Evolutionary conservation across 2,329 filamentous ascomycete genomes (phyloP).

Genomic region (Talaromyces piceae): DNA sequence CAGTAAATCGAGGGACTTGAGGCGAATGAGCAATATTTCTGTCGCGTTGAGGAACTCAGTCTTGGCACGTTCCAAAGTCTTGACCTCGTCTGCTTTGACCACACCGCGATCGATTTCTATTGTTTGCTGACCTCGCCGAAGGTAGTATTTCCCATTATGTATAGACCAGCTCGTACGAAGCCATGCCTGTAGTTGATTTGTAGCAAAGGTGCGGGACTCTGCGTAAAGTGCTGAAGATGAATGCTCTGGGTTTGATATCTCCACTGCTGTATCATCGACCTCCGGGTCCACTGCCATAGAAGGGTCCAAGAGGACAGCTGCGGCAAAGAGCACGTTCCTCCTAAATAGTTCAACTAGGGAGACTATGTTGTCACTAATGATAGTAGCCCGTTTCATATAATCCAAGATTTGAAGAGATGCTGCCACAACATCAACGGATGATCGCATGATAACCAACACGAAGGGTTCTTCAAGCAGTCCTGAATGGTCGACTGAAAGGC

Average conservation of each 20-base stretch:
- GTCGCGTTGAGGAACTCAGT: conserved; percentile 19
- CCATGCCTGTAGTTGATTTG: conserved; percentile 37
- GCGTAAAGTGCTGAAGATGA: conserved; percentile 13
- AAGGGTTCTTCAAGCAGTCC: conserved; percentile 31
- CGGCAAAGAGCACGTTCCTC: conserved; percentile 30
- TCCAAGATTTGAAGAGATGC: conserved; percentile 38
- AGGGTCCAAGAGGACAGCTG: conserved; percentile 19
- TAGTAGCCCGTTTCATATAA: conserved; percentile 38
- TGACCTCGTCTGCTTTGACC: conserved; percentile 17
- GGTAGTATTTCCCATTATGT: conserved; percentile 39
- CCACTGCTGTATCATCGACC: not conserved
- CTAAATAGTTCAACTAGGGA: conserved; percentile 33
- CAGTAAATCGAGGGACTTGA: conserved; percentile 15
- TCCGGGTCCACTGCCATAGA: conserved; percentile 11
- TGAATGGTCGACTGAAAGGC: conserved; percentile 26
- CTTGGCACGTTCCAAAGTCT: conserved; percentile 16
- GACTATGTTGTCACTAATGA: conserved; percentile 18
- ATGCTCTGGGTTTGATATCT: not conserved
- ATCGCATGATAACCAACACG: conserved; percentile 30
- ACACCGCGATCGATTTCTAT: conserved; percentile 36
- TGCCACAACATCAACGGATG: conserved; percentile 36
- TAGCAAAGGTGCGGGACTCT: conserved; percentile 25
- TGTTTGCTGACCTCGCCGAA: conserved; percentile 38
- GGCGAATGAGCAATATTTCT: conserved; percentile 15
- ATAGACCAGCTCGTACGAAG: conserved; percentile 42